Conservation (phyloP, 2,329 filamentous ascomycete species). For the Neonectria punicea region DNA sequence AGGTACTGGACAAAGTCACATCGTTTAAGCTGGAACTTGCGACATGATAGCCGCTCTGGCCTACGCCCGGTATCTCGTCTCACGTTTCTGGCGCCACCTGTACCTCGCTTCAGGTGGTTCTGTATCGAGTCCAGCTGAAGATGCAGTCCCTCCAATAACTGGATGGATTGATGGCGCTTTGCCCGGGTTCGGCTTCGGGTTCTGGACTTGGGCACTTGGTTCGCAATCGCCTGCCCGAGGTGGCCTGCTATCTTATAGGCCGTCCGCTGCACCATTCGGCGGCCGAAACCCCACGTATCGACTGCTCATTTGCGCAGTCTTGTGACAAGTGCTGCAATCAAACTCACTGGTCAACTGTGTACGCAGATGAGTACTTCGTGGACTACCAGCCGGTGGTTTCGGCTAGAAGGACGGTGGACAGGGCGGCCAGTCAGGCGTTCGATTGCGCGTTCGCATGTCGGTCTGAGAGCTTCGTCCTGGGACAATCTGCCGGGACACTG, state of each 20-base stretch:
- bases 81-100: slow-evolving; percentile 14
- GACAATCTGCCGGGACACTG: background rate
- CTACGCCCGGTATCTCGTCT: slow-evolving; percentile 14
- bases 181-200: background rate
- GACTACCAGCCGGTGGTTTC: background rate
- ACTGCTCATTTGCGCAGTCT: slow-evolving; percentile 22
- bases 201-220: slow-evolving; percentile 2
- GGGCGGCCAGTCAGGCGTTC: slow-evolving; percentile 2
- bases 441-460: slow-evolving; percentile 8
- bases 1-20: background rate
- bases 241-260: background rate
- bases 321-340: slow-evolving; percentile 9
- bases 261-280: slow-evolving; percentile 3
- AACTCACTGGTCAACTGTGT: background rate
- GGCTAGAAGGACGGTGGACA: background rate
- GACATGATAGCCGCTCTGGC: background rate
- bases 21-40: slow-evolving; percentile 9
- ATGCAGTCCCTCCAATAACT: background rate
- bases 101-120: slow-evolving; percentile 16
- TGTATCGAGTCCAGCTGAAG: background rate
- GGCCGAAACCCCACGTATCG: slow-evolving; percentile 24
- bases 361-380: background rate
- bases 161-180: background rate
- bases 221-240: slow-evolving; percentile 18
- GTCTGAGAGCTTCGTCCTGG: background rate